Base-by-base conservation (phyloP, 495 filamentous ascomycete genomes). In the Daldinia childiae region DNA sequence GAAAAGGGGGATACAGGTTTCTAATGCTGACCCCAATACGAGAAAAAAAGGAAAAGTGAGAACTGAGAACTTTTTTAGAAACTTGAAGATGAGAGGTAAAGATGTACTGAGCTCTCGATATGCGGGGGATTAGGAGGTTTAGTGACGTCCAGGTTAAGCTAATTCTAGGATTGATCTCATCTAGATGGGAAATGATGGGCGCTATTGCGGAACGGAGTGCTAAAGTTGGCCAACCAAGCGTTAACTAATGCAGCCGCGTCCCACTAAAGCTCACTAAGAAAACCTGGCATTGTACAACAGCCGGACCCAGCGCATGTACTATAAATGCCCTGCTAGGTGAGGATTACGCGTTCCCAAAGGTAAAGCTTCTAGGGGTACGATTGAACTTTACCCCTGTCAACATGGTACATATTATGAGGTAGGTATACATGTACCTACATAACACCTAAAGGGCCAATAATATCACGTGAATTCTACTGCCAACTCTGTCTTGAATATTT, bases 121-220 rank as follows among this genome's bases (percentile, higher is more conserved):
- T 52, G 62, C 58, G 62, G 68, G 19, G 68, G 68, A 52, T 62
- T 71, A 71, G 63, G 58, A 62, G 58, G 58, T 66, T 71, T 65
- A 58, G 62, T 66, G 68, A 59, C 41, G 39, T 57, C 54, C 29
- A 8, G 29, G 29, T 36, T 64, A 27, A 55, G 30, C 69, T 63
- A 72, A 54, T 63, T 72, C 63, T 67, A 54, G 69, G 43, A 58
- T 15, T 71, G 56, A 66, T 61, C 50, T 64, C 19, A 24, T 32
- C 26, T 21, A 64, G 67, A 55, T 56, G 29, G 58, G 57, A 66
- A 58, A 66, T 71, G 62, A 58, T 58, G 41, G 32, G n/a, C 62
- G 57, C 51, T 38, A 66, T 54, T 15, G 38, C 48, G 26, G 58
- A 62, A 58, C 56, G 26, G 4, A 17, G 29, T 54, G 51, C 29